Evolutionary conservation across 2,329 filamentous ascomycete genomes (phyloP).

Genomic region (Didymella pinodella): DNA sequence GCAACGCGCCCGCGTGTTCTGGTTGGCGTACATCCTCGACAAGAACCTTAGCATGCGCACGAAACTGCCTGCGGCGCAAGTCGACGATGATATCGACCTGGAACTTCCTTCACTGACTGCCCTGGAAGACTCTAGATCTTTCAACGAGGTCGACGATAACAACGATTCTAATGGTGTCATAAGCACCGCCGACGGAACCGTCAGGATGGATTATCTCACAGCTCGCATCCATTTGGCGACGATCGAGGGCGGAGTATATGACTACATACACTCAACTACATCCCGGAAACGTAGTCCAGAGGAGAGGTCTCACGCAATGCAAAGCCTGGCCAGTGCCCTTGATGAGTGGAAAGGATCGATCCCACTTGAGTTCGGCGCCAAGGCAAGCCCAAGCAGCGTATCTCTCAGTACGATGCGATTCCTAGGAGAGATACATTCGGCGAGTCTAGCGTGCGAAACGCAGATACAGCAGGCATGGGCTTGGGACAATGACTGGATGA

Average conservation of each 20-base stretch:
- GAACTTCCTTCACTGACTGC: not conserved
- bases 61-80: not conserved
- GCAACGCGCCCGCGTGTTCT: not conserved
- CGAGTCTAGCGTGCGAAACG: not conserved
- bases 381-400: not conserved
- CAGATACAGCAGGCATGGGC: not conserved
- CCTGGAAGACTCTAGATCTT: no score
- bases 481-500: not conserved
- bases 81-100: not conserved
- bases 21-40: not conserved
- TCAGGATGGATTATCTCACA: not conserved
- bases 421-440: not conserved
- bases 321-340: not conserved
- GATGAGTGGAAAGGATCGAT: not conserved
- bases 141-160: not conserved
- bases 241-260: not conserved
- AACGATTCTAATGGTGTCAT: not conserved
- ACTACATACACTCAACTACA: not conserved
- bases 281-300: not conserved
- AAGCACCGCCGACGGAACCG: not conserved
- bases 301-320: not conserved
- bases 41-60: not conserved
- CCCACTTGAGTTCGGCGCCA: not conserved
- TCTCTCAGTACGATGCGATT: not conserved
- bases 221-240: not conserved